Conservation (phyloP, 2,329 filamentous ascomycete genomes). For the Diaporthe australafricana region DNA sequence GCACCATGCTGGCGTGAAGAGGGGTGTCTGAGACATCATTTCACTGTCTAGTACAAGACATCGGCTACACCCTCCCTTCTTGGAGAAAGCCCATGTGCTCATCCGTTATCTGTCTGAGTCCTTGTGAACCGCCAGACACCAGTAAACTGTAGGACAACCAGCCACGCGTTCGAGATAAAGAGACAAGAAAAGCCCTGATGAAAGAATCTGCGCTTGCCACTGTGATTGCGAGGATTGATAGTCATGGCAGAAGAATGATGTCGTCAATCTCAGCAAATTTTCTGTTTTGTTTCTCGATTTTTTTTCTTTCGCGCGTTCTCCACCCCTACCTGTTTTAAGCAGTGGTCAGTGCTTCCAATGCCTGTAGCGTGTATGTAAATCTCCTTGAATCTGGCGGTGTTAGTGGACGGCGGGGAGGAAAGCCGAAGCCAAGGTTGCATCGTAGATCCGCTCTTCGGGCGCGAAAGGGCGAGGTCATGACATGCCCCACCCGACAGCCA, state of each 20-base stretch:
- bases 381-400: constrained; percentile 18
- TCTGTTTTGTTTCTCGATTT: background rate
- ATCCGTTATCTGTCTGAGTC: constrained; percentile 29
- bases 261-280: background rate
- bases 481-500: constrained; percentile 24
- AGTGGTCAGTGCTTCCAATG: constrained; percentile 33
- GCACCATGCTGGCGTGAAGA: constrained; percentile 9
- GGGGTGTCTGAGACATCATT: constrained; percentile 19
- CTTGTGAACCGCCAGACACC: background rate
- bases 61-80: constrained; percentile 8
- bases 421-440: constrained; percentile 30
- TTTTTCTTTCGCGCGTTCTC: constrained; percentile 21
- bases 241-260: background rate
- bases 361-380: background rate
- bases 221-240: background rate
- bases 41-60: constrained; percentile 19
- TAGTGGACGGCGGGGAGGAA: constrained; percentile 12
- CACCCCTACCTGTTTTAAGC: constrained; percentile 28
- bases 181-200: background rate
- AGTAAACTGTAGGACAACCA: background rate
- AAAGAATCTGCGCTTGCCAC: constrained; percentile 16
- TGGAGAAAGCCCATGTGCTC: constrained; percentile 25
- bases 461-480: constrained; percentile 29
- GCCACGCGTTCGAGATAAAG: constrained; percentile 7
- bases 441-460: constrained; percentile 28